A percentile compares a stretch with the other conserved stretches of the same genome.
These are phyloP conservation scores for Stagonosporopsis rhizophila DNA, from an alignment of 2,329 filamentous ascomycete genomes.

Conservation along the genomic window DNA sequence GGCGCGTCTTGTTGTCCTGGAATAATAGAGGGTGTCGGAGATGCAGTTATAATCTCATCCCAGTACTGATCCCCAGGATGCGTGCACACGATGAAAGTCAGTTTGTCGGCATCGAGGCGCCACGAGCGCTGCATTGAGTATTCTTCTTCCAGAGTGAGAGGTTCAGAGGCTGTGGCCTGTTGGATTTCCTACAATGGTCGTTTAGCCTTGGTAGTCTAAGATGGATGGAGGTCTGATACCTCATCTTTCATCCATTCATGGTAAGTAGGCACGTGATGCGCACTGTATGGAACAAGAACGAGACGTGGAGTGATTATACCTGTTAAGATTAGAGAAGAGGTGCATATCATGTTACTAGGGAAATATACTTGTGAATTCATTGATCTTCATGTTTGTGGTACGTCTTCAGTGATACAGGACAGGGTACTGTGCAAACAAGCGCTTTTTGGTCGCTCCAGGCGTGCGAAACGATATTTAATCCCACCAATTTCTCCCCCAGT, in stretches of 20 bases:
- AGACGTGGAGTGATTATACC: constrained; percentile 71
- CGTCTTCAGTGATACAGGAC: not conserved
- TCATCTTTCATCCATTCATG: constrained; percentile 92
- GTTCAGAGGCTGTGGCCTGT: constrained; percentile 86
- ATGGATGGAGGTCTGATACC: not conserved
- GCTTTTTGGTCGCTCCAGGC: too few relatives aligned
- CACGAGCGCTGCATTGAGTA: constrained; percentile 90
- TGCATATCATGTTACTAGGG: not conserved
- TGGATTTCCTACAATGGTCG: constrained; percentile 64
- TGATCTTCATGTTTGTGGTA: constrained; percentile 49
- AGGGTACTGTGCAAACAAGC: too few relatives aligned
- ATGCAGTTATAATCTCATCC: not conserved
- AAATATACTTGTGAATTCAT: constrained; percentile 49
- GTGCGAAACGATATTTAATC: too few relatives aligned
- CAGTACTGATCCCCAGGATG: not conserved
- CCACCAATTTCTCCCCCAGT: not conserved
- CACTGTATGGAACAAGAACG: constrained; percentile 83
- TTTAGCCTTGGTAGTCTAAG: not conserved
- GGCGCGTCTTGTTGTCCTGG: constrained; percentile 59
- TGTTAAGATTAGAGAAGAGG: constrained; percentile 45
- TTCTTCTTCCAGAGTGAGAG: constrained; percentile 79
- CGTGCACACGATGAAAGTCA: constrained; percentile 85
- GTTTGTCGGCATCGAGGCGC: constrained; percentile 81
- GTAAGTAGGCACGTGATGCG: constrained; percentile 81
- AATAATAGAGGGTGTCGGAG: constrained; percentile 2